phyloP scores from a whole-genome alignment of 208 protist genomes.

The Vickermania ingenoplastis region DNA sequence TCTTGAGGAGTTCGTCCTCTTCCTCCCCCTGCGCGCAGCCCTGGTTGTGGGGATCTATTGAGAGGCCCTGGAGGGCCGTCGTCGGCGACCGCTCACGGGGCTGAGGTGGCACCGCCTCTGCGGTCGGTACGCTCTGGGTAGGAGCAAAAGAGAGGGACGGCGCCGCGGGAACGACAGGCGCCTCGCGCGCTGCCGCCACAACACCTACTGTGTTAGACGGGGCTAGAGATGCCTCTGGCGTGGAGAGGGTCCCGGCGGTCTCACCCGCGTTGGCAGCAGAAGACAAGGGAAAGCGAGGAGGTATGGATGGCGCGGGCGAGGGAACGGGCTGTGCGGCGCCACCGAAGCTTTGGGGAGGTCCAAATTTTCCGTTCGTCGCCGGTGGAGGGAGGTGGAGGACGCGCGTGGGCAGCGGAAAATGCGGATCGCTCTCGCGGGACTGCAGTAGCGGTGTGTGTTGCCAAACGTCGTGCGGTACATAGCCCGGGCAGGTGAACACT shows the following conservation, averaged over 20 bases:
- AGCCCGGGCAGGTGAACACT: constrained; percentile 19
- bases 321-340: no score
- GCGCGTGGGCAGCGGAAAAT: neutral
- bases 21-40: neutral
- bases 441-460: constrained; percentile 8
- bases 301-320: neutral
- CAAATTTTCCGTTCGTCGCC: neutral
- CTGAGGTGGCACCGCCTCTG: neutral
- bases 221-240: neutral
- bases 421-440: neutral
- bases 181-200: neutral
- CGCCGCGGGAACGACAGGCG: neutral
- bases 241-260: neutral
- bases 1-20: no score
- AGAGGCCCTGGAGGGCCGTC: no score
- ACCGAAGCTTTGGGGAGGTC: no score
- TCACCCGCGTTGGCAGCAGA: neutral
- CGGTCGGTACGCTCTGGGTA: neutral
- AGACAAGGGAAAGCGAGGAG: neutral
- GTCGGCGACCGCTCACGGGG: neutral
- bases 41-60: neutral
- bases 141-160: no score
- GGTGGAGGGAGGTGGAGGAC: neutral
- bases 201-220: neutral
- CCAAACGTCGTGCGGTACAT: constrained; percentile 24